Percentiles rank a stretch among this genome's conserved stretches.
phyloP scores from a whole-genome alignment of 768 basidiomycete species.

The Agrocybe chaxingu region DNA sequence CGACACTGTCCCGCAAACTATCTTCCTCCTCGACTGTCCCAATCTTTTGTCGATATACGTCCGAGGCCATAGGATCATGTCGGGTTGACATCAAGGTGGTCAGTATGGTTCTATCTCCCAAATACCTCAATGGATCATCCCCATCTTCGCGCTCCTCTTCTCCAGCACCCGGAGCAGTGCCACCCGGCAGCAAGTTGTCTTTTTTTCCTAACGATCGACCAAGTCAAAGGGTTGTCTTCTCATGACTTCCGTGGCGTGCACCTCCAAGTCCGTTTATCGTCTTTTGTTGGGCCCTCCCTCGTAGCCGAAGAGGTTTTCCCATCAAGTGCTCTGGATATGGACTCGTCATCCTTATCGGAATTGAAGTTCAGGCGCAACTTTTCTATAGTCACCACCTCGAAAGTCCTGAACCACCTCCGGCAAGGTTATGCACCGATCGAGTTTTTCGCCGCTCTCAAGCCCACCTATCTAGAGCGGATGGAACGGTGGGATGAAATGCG shows the following conservation, averaged over 20 bases:
- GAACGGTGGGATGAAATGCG: conserved; percentile 94
- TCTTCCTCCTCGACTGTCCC: conserved; percentile 77
- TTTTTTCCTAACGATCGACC: conserved; percentile 88
- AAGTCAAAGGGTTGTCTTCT: conserved; percentile 85
- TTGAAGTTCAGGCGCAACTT: conserved; percentile 84
- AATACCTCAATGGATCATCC: conserved; percentile 57
- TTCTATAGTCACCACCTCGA: conserved; percentile 71
- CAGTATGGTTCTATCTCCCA: conserved; percentile 61
- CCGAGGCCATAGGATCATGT: conserved; percentile 95
- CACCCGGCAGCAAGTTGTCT: conserved; percentile 74
- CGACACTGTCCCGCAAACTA: conserved; percentile 72
- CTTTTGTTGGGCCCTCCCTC: conserved; percentile 72
- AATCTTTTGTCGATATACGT: conserved; percentile 91
- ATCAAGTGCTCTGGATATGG: conserved; percentile 73
- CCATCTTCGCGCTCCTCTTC: conserved; percentile 74
- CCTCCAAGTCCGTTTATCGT: conserved; percentile 83
- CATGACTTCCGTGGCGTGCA: conserved; percentile 87
- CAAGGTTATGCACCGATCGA: conserved; percentile 84
- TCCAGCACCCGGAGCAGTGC: conserved; percentile 63
- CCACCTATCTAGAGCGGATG: conserved; percentile 84
- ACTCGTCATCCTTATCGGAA: conserved; percentile 66
- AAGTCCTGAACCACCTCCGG: conserved; percentile 68
- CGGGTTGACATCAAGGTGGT: conserved; percentile 81
- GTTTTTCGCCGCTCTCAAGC: conserved; percentile 80
- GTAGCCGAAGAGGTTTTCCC: conserved; percentile 80